Evolutionary conservation across 2,329 filamentous ascomycete genomes (phyloP).

Genomic region (Trichoderma sp.): DNA sequence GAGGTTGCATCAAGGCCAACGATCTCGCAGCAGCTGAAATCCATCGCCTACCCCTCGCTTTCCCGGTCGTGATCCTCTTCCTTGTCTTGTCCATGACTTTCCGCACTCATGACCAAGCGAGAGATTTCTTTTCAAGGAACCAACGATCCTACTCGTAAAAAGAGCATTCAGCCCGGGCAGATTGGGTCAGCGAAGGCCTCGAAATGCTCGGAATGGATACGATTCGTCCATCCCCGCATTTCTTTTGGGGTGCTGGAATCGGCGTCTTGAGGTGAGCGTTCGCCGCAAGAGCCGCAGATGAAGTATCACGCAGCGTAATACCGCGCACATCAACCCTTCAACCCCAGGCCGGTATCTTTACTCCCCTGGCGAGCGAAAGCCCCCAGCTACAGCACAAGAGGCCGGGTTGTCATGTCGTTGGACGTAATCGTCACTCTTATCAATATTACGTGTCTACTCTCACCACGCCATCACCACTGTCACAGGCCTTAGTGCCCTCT

Average conservation of each 20-base stretch:
- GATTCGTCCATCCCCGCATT: background rate
- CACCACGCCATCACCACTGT: background rate
- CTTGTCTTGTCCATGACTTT: background rate
- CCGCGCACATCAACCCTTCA: background rate
- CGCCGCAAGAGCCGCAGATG: background rate
- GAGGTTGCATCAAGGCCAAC: background rate
- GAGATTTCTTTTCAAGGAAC: background rate
- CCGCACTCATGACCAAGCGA: background rate
- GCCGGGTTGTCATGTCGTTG: background rate
- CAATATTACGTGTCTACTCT: background rate
- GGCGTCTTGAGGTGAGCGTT: background rate
- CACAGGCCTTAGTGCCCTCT: background rate
- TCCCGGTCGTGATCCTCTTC: background rate
- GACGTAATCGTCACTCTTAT: background rate
- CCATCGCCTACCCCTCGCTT: background rate
- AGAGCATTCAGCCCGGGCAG: background rate
- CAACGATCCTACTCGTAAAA: background rate
- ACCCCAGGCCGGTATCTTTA: background rate
- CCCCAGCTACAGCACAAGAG: background rate
- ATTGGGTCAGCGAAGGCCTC: background rate
- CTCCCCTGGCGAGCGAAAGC: background rate
- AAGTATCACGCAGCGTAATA: background rate
- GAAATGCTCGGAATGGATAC: background rate
- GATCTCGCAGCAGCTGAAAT: background rate
- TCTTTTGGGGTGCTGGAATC: background rate